Base-by-base conservation (phyloP, 2,329 filamentous ascomycete genomes). In the Dendryphion nanum region DNA sequence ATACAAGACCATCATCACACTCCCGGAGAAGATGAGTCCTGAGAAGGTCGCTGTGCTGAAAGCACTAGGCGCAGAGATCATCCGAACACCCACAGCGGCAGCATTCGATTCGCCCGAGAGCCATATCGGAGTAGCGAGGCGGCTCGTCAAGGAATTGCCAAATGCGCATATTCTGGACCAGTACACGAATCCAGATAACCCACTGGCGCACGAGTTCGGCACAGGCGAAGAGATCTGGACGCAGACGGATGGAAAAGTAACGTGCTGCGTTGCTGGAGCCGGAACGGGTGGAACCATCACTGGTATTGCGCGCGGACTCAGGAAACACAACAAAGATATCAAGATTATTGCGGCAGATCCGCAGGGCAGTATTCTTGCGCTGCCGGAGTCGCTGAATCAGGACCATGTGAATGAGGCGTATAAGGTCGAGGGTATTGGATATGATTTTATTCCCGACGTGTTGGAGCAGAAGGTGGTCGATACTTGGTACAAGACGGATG, bases 11-110 rank as follows among this genome's bases (percentile, higher is more conserved):
- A 97, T 98, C 70, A 98, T 98, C 67, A 98, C 93, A 8, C 81
- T 98, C 31, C 93, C 93, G 35, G 93, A 98, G 73, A 98, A 98
- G 77, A 98, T 98, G 93, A 96, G 89, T 1, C 86, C 89, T 33
- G 93, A 98, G 71, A 98, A 98, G 71, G 93, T 98, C 26, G 86
- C 91, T 2, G 93, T 98, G 18, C 78, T 98, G 45, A 86, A 89
- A 55, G 91, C 93, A 19, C 79, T 98, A 36, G 91, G 91, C 48
- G 93, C 93, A 29, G 96, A 94, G 61, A 97, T 98, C 69, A 96
- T 98, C 66, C 85, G 93, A 38, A 98, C 93, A 4, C 93, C 93
- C 17, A 98, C 90, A 21, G 89, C 95, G 68, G 93, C 93, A 24
- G 91, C 93, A 29, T 97, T 82, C 75, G 93, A 98, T 68, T 84